Evolutionary conservation across 2,329 filamentous ascomycete genomes (phyloP).

Genomic region (Xylariaceae sp.): DNA sequence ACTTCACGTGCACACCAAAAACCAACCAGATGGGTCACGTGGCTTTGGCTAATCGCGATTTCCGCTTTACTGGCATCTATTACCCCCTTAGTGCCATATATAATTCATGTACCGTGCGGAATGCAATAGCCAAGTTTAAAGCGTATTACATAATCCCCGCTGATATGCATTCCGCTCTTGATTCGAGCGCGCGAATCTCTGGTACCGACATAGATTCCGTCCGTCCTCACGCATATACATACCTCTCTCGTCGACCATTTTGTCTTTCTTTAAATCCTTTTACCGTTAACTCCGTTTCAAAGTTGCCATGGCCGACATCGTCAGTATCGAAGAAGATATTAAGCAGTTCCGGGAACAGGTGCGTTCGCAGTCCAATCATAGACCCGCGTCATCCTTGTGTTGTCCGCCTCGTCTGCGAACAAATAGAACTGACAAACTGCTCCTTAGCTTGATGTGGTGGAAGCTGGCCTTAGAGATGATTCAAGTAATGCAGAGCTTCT

Average conservation of each 20-base stretch:
- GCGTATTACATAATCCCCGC: too few relatives aligned
- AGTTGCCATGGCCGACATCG: constrained; percentile 37
- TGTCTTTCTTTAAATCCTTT: neutral
- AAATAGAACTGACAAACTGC: constrained; percentile 3
- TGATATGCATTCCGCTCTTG: too few relatives aligned
- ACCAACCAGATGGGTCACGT: too few relatives aligned
- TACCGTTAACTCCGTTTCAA: constrained; percentile 6
- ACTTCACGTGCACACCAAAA: too few relatives aligned
- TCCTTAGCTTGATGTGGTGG: constrained; percentile 67
- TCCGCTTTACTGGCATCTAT: too few relatives aligned
- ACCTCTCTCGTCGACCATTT: neutral
- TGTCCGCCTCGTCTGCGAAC: neutral
- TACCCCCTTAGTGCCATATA: too few relatives aligned
- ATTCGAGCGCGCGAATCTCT: too few relatives aligned
- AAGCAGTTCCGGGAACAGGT: constrained; percentile 54
- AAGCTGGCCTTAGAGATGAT: constrained; percentile 70
- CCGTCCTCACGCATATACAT: too few relatives aligned
- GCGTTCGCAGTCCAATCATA: constrained; percentile 17
- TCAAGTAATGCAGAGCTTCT: constrained; percentile 74
- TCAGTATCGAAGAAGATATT: constrained; percentile 47
- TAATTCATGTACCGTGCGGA: too few relatives aligned
- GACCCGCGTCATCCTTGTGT: neutral
- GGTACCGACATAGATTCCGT: too few relatives aligned
- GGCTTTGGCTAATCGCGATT: too few relatives aligned
- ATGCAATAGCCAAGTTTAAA: too few relatives aligned